phyloP scores from a whole-genome alignment of 192 early-diverging fungal genomes.

The Coemansia sp. region DNA sequence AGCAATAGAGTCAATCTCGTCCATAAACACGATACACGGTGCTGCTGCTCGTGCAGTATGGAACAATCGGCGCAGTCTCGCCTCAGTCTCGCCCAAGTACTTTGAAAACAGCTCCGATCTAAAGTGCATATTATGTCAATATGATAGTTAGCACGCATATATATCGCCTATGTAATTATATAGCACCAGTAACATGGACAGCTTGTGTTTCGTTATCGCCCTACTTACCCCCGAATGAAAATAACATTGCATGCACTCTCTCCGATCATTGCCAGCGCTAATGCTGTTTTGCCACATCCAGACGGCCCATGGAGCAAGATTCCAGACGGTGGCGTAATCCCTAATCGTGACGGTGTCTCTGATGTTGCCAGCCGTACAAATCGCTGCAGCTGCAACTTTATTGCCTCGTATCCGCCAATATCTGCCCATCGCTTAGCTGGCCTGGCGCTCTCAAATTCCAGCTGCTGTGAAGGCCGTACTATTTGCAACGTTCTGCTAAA shows the following conservation, averaged over 20 bases:
- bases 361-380: slow-evolving; percentile 64
- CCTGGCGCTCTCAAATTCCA: slow-evolving; percentile 63
- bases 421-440: slow-evolving; percentile 62
- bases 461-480: slow-evolving; percentile 68
- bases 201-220: background rate
- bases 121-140: background rate
- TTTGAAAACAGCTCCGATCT: slow-evolving; percentile 88
- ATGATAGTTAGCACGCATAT: slow-evolving; percentile 36
- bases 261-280: slow-evolving; percentile 80
- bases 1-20: slow-evolving; percentile 93
- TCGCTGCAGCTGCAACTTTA: slow-evolving; percentile 65
- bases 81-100: slow-evolving; percentile 94
- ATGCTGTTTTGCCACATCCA: slow-evolving; percentile 90
- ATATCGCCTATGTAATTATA: background rate
- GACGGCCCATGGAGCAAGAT: slow-evolving; percentile 91
- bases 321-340: slow-evolving; percentile 77
- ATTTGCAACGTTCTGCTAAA: slow-evolving; percentile 57
- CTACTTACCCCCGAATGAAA: slow-evolving; percentile 75
- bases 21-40: slow-evolving; percentile 94
- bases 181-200: background rate
- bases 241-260: slow-evolving; percentile 85
- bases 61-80: slow-evolving; percentile 79
- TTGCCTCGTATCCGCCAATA: slow-evolving; percentile 74
- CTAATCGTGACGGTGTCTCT: slow-evolving; percentile 62
- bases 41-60: slow-evolving; percentile 77